Percentiles rank a stretch among this genome's conserved stretches.
These are phyloP conservation scores for Suillus tomentosus DNA, from an alignment of 768 basidiomycete species.

Conservation along the genomic window DNA sequence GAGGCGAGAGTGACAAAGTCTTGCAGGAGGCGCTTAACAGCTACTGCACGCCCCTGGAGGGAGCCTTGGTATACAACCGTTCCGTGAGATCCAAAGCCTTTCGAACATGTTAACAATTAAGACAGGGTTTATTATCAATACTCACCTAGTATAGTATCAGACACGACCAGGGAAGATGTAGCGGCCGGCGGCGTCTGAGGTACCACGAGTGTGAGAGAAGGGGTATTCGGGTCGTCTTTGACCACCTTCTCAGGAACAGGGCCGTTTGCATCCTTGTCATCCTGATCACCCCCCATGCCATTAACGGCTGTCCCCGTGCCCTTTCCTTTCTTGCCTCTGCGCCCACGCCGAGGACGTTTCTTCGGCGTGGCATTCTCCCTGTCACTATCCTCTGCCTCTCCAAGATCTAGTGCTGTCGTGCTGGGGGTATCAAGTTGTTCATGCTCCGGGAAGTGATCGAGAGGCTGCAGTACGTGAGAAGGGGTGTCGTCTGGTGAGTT, in stretches of 20 bases:
- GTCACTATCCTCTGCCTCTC: constrained; percentile 60
- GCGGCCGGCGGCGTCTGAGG: constrained; percentile 23
- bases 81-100: constrained; percentile 95
- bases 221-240: constrained; percentile 26
- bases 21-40: constrained; percentile 94
- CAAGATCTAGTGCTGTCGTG: constrained; percentile 28
- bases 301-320: constrained; percentile 31
- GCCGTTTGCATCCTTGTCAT: constrained; percentile 41
- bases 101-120: constrained; percentile 12
- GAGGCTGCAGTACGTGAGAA: constrained; percentile 7
- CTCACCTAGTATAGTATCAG: constrained; percentile 75
- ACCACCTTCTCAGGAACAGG: constrained; percentile 22
- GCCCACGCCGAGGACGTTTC: constrained; percentile 38
- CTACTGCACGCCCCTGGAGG: constrained; percentile 95
- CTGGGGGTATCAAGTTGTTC: constrained; percentile 16
- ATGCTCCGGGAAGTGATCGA: constrained; percentile 13
- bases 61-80: constrained; percentile 95
- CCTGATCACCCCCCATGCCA: constrained; percentile 23
- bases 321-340: constrained; percentile 56
- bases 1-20: constrained; percentile 95
- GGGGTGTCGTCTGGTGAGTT: constrained; percentile 7
- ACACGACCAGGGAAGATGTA: constrained; percentile 63
- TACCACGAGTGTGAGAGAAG: constrained; percentile 25
- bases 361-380: constrained; percentile 53
- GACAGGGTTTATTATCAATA: constrained; percentile 6